Conservation (phyloP, 805 yeast species). For the Kodamaea sagamina region DNA sequence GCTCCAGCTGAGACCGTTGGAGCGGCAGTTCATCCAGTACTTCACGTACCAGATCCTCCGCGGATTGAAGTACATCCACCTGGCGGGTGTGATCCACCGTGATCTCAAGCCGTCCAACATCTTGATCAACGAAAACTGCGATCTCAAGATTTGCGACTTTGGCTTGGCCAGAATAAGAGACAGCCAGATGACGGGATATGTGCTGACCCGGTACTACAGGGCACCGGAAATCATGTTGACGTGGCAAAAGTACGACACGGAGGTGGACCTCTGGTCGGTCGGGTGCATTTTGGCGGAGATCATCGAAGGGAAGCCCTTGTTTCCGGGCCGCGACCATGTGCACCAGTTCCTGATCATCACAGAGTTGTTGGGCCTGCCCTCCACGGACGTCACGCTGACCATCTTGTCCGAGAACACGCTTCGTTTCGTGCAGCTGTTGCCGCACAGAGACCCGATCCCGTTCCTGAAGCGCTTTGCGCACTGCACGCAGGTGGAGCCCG, state of each 20-base stretch:
- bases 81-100: conserved; percentile 89
- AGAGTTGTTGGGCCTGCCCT: conserved; percentile 94
- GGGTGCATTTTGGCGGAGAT: conserved; percentile 97
- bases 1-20: conserved; percentile 89
- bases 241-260: conserved; percentile 96
- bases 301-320: conserved; percentile 95
- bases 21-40: conserved; percentile 94
- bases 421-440: conserved; percentile 90
- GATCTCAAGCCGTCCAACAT: conserved; percentile 86
- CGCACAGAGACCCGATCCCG: conserved; percentile 90
- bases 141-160: conserved; percentile 87
- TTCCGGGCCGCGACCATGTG: conserved; percentile 98
- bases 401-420: conserved; percentile 94
- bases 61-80: conserved; percentile 86
- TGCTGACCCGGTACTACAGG: conserved; percentile 90
- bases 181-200: conserved; percentile 99
- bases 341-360: conserved; percentile 97
- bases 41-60: conserved; percentile 91
- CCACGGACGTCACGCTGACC: conserved; percentile 92
- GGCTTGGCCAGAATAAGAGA: conserved; percentile 97
- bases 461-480: conserved; percentile 76
- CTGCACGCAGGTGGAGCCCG: conserved; percentile 64
- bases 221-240: conserved; percentile 99
- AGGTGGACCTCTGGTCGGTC: conserved; percentile 97
- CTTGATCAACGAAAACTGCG: conserved; percentile 86